These are phyloP conservation scores for Berberis vulgaris DNA, from an alignment of 164 flowering plant genomes.

Conservation along the genomic window DNA sequence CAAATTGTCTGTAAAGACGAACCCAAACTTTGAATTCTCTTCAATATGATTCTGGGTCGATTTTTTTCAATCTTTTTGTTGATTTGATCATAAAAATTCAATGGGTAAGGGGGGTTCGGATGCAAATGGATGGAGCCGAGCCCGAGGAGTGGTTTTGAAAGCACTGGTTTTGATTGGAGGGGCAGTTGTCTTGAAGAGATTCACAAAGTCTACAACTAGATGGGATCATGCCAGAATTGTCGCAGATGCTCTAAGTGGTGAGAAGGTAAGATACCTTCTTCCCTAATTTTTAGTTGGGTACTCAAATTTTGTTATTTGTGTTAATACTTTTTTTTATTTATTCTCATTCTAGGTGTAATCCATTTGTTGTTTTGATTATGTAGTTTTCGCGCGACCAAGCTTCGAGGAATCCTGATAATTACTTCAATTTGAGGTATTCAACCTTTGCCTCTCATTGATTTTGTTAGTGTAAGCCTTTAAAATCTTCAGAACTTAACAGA, in stretches of 20 bases:
- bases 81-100: not conserved
- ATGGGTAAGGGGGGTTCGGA: not conserved
- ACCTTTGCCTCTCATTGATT: not conserved
- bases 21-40: no score
- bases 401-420: constrained; percentile 70
- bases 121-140: constrained; percentile 47
- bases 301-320: no score
- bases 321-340: not conserved
- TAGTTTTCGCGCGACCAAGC: constrained; percentile 88
- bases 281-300: no score
- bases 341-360: no score
- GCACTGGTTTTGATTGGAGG: constrained; percentile 68
- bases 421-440: constrained; percentile 79
- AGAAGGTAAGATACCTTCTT: constrained; percentile 37
- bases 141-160: constrained; percentile 55
- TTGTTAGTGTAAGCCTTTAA: no score
- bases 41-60: no score
- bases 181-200: constrained; percentile 54
- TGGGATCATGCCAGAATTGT: constrained; percentile 87
- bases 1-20: not conserved
- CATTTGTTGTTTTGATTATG: not conserved
- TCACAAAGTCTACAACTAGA: constrained; percentile 80
- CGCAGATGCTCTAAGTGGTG: constrained; percentile 65
- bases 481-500: no score
- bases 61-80: not conserved